A percentile compares a stretch with the other conserved stretches of the same genome.
These are phyloP conservation scores for Ustilago cynodontis DNA, from an alignment of 1,284 basidiomycete genomes.

Conservation along the genomic window DNA sequence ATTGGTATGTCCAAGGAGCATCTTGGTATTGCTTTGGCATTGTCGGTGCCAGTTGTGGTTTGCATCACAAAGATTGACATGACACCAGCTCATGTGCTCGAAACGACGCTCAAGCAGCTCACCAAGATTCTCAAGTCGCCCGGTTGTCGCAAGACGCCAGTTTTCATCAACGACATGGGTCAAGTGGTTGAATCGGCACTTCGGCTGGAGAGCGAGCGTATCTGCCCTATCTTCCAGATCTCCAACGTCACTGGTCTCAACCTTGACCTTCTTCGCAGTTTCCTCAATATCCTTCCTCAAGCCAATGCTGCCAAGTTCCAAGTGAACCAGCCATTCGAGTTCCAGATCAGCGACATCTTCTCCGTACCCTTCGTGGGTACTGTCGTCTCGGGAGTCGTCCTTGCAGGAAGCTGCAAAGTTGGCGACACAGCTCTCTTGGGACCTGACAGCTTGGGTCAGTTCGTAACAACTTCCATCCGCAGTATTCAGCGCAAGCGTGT, in stretches of 20 bases:
- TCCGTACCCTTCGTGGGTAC: constrained; percentile 93
- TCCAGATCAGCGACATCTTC: constrained; percentile 72
- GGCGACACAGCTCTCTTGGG: constrained; percentile 84
- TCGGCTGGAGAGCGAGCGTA: constrained; percentile 70
- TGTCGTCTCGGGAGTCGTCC: constrained; percentile 91
- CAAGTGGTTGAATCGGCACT: constrained; percentile 62
- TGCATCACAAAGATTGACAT: constrained; percentile 99
- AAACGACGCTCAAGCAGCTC: constrained; percentile 91
- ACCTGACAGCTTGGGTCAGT: constrained; percentile 93
- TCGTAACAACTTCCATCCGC: constrained; percentile 83
- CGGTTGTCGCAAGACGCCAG: constrained; percentile 76
- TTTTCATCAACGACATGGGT: constrained; percentile 57
- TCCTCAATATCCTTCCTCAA: constrained; percentile 69
- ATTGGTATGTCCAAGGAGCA: constrained; percentile 98
- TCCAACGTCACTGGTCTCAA: constrained; percentile 96
- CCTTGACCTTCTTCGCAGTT: constrained; percentile 75
- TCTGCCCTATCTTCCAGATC: constrained; percentile 92
- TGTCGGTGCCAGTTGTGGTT: constrained; percentile 92
- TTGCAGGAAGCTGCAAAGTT: constrained; percentile 59
- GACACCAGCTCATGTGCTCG: constrained; percentile 91
- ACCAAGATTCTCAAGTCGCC: constrained; percentile 92
- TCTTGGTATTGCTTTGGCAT: constrained; percentile 89
- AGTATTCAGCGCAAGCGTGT: constrained; percentile 95
- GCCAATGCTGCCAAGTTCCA: constrained; percentile 65
- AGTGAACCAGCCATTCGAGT: constrained; percentile 83